A percentile compares a stretch with the other conserved stretches of the same genome.
Evolutionary conservation across 208 protist species (phyloP).

Genomic region (Crithidia mellificae): DNA sequence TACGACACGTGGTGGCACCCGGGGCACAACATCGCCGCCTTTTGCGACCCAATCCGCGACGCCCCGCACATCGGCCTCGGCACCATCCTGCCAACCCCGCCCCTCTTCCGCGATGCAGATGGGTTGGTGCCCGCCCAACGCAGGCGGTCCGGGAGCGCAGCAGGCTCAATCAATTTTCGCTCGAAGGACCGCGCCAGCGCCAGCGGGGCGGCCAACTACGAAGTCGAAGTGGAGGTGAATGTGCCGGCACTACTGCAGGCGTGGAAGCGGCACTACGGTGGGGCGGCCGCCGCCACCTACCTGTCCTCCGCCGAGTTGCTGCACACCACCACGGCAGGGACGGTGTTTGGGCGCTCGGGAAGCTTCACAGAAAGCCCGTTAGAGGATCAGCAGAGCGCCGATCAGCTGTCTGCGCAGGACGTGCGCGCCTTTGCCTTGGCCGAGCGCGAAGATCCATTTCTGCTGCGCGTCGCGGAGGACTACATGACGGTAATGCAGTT

Average conservation of each 20-base stretch:
- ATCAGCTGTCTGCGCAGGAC: background rate
- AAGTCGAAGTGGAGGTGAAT: conserved; percentile 71
- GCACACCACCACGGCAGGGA: conserved; percentile 16
- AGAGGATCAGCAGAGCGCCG: background rate
- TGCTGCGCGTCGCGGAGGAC: conserved; percentile 53
- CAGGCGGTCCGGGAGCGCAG: too few relatives aligned
- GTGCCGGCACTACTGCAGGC: conserved; percentile 41
- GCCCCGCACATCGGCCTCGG: background rate
- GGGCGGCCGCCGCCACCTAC: conserved; percentile 23
- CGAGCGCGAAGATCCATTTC: conserved; percentile 46
- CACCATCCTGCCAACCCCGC: conserved; percentile 10
- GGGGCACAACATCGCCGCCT: background rate
- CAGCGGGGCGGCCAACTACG: background rate
- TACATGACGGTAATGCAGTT: conserved; percentile 60
- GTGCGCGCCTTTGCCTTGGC: conserved; percentile 17
- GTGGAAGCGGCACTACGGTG: conserved; percentile 38
- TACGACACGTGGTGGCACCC: conserved; percentile 33
- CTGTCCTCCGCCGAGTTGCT: conserved; percentile 15
- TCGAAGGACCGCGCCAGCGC: background rate
- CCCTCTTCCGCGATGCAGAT: background rate
- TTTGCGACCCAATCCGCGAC: background rate
- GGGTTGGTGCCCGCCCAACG: too few relatives aligned
- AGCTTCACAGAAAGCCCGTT: too few relatives aligned
- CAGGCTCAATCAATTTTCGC: too few relatives aligned
- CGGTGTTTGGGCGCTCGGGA: background rate